Conservation (phyloP, 495 filamentous ascomycete species). For the Penicillium longicatenatum region DNA sequence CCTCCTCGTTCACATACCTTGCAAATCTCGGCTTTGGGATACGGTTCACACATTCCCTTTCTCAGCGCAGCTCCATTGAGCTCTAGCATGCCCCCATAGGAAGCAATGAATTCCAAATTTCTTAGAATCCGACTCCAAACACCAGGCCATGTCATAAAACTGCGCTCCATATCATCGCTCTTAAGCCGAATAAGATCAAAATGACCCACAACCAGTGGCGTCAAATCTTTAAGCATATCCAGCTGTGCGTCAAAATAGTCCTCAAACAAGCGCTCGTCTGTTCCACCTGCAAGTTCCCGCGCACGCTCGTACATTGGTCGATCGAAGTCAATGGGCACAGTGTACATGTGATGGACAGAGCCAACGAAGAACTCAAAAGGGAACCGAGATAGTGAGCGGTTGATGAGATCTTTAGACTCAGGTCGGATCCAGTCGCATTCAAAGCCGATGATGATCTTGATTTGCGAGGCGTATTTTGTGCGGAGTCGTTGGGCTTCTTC, state of each 20-base stretch:
- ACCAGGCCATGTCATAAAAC: slow-evolving; percentile 51
- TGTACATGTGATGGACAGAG: slow-evolving; percentile 83
- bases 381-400: slow-evolving; percentile 57
- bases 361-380: slow-evolving; percentile 86
- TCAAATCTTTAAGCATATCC: slow-evolving; percentile 72
- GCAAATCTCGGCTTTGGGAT: slow-evolving; percentile 79
- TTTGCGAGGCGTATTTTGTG: slow-evolving; percentile 64
- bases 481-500: slow-evolving; percentile 72
- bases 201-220: slow-evolving; percentile 84
- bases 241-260: slow-evolving; percentile 86
- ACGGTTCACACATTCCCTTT: slow-evolving; percentile 89
- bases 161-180: slow-evolving; percentile 63
- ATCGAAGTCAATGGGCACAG: slow-evolving; percentile 89
- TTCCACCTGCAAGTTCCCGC: slow-evolving; percentile 55
- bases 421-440: slow-evolving; percentile 90
- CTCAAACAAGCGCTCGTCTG: slow-evolving; percentile 71
- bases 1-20: slow-evolving; percentile 51
- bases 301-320: slow-evolving; percentile 64
- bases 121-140: slow-evolving; percentile 75
- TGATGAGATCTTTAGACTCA: slow-evolving; percentile 59
- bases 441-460: slow-evolving; percentile 85
- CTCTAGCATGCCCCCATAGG: slow-evolving; percentile 82
- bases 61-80: slow-evolving; percentile 82
- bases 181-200: slow-evolving; percentile 89
- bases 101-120: slow-evolving; percentile 70